These are phyloP conservation scores for Sporothrix variecibatus DNA, from an alignment of 2,329 filamentous ascomycete species.

Conservation along the genomic window DNA sequence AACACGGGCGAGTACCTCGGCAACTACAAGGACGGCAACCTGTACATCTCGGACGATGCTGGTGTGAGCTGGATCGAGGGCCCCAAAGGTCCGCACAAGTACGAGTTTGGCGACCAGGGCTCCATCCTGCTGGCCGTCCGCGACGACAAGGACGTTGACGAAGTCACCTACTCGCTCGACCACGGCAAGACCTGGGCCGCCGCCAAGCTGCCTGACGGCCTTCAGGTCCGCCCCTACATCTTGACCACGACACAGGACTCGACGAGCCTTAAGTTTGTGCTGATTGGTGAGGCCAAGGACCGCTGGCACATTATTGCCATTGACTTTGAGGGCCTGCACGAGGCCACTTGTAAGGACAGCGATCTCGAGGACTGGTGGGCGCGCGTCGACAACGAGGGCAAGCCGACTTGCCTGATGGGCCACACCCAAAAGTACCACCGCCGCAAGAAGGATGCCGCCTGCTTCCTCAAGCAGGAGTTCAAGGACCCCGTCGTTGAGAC, in stretches of 20 bases:
- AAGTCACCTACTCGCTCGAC: conserved; percentile 77
- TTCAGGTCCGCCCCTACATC: conserved; percentile 69
- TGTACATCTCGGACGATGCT: conserved; percentile 89
- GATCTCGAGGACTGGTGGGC: conserved; percentile 92
- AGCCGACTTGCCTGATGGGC: conserved; percentile 91
- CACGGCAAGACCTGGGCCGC: conserved; percentile 83
- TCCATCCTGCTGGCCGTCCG: conserved; percentile 82
- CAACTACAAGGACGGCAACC: conserved; percentile 70
- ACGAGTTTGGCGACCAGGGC: conserved; percentile 93
- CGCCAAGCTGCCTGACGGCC: conserved; percentile 64
- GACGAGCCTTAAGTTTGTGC: conserved; percentile 85
- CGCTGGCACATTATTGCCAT: conserved; percentile 70
- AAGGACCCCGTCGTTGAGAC: conserved; percentile 71
- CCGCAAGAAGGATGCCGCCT: conserved; percentile 83
- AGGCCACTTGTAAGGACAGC: conserved; percentile 72
- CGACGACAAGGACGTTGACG: conserved; percentile 65
- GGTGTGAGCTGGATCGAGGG: conserved; percentile 80
- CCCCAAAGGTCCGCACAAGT: conserved; percentile 83
- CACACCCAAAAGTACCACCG: conserved; percentile 85
- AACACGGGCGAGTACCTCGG: conserved; percentile 79
- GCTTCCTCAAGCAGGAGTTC: conserved; percentile 85
- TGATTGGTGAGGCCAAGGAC: conserved; percentile 64
- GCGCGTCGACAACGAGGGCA: conserved; percentile 74
- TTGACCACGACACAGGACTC: conserved; percentile 91
- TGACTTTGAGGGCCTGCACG: conserved; percentile 80